A percentile compares a stretch with the other conserved stretches of the same genome.
Conservation (phyloP, 148 eudicot genomes). For the Fagopyrum esculentum region DNA sequence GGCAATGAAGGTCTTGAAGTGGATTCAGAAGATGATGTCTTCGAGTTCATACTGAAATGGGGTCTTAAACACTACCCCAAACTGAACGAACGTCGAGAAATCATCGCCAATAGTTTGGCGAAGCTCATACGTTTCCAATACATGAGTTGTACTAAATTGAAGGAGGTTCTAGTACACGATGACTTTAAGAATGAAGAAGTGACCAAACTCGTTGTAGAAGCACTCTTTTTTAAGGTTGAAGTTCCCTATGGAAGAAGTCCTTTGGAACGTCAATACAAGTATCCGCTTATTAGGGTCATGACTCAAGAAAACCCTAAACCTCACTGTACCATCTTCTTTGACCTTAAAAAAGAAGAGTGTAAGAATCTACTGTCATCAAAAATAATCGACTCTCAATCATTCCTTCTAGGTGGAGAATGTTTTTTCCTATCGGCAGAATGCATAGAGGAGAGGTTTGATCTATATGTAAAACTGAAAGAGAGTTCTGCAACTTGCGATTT, state of each 20-base stretch:
- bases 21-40: conserved; percentile 81
- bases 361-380: conserved; percentile 51
- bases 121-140: conserved; percentile 63
- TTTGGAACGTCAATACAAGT: conserved; percentile 71
- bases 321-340: conserved; percentile 75
- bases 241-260: conserved; percentile 59
- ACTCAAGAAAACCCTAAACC: conserved; percentile 68
- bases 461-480: not conserved
- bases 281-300: no score
- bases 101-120: conserved; percentile 54
- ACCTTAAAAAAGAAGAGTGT: conserved; percentile 67
- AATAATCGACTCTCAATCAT: conserved; percentile 62
- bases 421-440: conserved; percentile 75
- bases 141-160: conserved; percentile 71
- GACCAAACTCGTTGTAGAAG: conserved; percentile 68
- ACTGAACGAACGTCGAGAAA: conserved; percentile 63
- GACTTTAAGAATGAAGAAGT: conserved; percentile 76
- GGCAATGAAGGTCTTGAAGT: conserved; percentile 69
- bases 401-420: conserved; percentile 83
- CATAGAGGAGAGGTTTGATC: conserved; percentile 19
- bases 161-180: conserved; percentile 53
- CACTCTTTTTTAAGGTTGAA: conserved; percentile 77
- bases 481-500: not conserved
- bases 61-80: conserved; percentile 52
- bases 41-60: conserved; percentile 76